A percentile compares a stretch with the other conserved stretches of the same genome.
Conservation (phyloP, 345 rosid genomes). For the Cardamine chenopodiifolia region DNA sequence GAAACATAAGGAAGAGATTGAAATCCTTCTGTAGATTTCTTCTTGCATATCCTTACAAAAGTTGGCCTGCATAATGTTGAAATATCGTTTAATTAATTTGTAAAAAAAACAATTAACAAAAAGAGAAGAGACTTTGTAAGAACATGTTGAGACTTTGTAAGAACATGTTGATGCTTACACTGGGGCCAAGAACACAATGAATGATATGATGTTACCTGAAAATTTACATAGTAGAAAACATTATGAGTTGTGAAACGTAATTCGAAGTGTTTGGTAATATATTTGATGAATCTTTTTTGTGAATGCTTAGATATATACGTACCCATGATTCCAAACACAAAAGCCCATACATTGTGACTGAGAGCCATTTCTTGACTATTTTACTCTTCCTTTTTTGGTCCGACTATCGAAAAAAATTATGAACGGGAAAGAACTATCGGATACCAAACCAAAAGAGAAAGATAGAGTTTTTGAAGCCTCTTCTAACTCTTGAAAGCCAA, state of each 20-base stretch:
- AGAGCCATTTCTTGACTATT: slow-evolving; percentile 34
- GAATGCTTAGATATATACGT: slow-evolving; percentile 8
- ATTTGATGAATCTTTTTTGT: not conserved
- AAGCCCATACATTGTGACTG: slow-evolving; percentile 42
- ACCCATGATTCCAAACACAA: slow-evolving; percentile 47
- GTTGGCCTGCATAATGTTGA: slow-evolving; percentile 56
- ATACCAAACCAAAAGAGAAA: slow-evolving; percentile 26
- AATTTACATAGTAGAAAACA: not conserved
- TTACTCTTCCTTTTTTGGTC: not conserved
- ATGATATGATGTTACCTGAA: slow-evolving; percentile 64
- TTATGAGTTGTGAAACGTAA: not conserved
- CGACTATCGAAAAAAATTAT: not conserved
- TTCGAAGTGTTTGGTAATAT: not conserved
- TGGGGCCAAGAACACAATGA: slow-evolving; percentile 61
- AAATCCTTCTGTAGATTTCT: slow-evolving; percentile 74
- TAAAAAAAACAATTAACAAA: not conserved
- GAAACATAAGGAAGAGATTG: slow-evolving; percentile 66
- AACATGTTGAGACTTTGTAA: not conserved
- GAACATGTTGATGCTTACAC: slow-evolving; percentile 48
- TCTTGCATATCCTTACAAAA: slow-evolving; percentile 58
- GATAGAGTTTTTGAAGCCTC: slow-evolving; percentile 25
- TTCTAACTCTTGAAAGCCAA: slow-evolving; percentile 31
- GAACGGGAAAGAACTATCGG: not conserved
- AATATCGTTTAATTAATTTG: not conserved
- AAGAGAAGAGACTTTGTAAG: not conserved